Base-by-base conservation (phyloP, 2,329 filamentous ascomycete species). In the Onygenales sp. region DNA sequence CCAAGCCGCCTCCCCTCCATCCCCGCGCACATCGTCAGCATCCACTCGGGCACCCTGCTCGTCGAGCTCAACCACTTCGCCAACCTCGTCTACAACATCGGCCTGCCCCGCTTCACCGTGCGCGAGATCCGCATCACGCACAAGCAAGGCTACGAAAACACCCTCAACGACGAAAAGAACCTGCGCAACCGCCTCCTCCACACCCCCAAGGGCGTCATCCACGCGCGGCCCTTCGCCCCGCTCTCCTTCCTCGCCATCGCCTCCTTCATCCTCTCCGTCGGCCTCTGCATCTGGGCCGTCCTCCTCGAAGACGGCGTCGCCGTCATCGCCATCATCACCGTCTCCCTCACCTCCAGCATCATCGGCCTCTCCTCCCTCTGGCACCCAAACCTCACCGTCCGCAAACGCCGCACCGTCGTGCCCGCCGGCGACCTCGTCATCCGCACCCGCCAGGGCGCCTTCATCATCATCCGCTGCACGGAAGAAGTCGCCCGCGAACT, bases 401-500 rank as follows among this genome's bases (percentile, higher is more conserved):
- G 80, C 27, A 71, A 69, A 48, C 72, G 76, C 51, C 73, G 64
- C 6, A 72, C 75, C 33, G 64, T 72, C 17, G 76, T 82, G 1
- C 81, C 80, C 1, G 60, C 59, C 2, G 81, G 80, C 1, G 81
- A 84, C 57, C 75, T 85, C n/a, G 74, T 83, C 32, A 82, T 84
- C 53, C 75, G 78, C 32, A 84, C 81, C 1, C 75, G 80, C 5
- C 77, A 80, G 58, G 81, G 81, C 1, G 80, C 78, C 1, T 83
- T 84, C 58, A 63, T 85, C 2, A 68, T 83, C 6, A 69, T 85
- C 13, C 70, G 72, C 45, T 83, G 81, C 60, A 74, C 75, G 5
- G 81, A 84, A 63, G 76, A 81, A 35, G 77, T 84, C 2, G 78
- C 80, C 1, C 74, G 82, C n/a, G 81, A 84, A 62, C 72, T 85